Percentiles rank a stretch among this genome's conserved stretches.
phyloP scores from a whole-genome alignment of 768 basidiomycete species.

The Rhodotorula diobovata region DNA sequence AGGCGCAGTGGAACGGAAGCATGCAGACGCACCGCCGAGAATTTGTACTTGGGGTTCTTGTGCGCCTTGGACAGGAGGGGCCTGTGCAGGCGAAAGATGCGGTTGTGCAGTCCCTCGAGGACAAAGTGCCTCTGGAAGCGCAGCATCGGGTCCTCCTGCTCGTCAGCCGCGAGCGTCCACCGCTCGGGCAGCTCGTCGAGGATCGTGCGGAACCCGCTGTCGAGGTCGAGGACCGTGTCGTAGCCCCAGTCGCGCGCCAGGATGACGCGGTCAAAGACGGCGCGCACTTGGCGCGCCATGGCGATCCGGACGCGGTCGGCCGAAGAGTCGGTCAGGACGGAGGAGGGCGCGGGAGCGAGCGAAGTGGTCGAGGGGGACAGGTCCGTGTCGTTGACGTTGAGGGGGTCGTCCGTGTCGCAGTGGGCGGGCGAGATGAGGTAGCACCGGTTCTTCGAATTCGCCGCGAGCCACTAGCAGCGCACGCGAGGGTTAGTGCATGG shows the following conservation, averaged over 20 bases:
- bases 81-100: slow-evolving; percentile 38
- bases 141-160: slow-evolving; percentile 34
- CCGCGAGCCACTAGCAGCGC: slow-evolving; percentile 30
- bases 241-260: slow-evolving; percentile 20
- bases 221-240: slow-evolving; percentile 33
- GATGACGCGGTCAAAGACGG: slow-evolving; percentile 33
- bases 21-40: slow-evolving; percentile 25
- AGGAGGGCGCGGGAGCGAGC: slow-evolving; percentile 17
- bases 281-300: slow-evolving; percentile 36
- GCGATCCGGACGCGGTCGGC: slow-evolving; percentile 36
- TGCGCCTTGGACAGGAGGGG: slow-evolving; percentile 26
- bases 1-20: not conserved
- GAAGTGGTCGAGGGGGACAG: slow-evolving; percentile 23
- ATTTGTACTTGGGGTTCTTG: slow-evolving; percentile 27
- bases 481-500: too few species aligned
- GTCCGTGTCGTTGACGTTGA: slow-evolving; percentile 38
- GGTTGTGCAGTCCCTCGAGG: slow-evolving; percentile 37
- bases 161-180: slow-evolving; percentile 29
- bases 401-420: slow-evolving; percentile 39
- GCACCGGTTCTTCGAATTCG: slow-evolving; percentile 19
- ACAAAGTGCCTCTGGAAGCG: slow-evolving; percentile 39
- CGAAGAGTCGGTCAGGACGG: slow-evolving; percentile 38
- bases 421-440: slow-evolving; percentile 34
- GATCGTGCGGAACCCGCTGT: slow-evolving; percentile 33
- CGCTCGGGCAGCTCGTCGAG: slow-evolving; percentile 35